Percentiles rank a stretch among this genome's conserved stretches.
These are phyloP conservation scores for Perkinsus olseni DNA, from an alignment of 169 alveolate genomes.

Conservation along the genomic window DNA sequence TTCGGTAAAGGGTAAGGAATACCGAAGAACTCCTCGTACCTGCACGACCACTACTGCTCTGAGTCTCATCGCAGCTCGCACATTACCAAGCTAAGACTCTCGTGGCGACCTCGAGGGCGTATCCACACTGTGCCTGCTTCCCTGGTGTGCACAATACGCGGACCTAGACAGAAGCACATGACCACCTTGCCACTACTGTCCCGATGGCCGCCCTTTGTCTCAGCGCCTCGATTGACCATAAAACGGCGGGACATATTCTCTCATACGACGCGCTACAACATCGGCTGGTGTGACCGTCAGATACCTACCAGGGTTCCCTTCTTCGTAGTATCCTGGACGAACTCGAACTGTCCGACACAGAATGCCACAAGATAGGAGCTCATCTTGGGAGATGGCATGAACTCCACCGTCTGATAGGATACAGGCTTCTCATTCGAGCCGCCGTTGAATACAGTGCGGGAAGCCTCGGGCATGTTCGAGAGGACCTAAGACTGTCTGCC, in stretches of 20 bases:
- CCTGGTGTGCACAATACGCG: slow-evolving; percentile 23
- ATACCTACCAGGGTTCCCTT: slow-evolving; percentile 19
- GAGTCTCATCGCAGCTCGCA: slow-evolving; percentile 3
- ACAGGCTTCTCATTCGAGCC: slow-evolving; percentile 1
- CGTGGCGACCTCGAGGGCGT: slow-evolving; percentile 22
- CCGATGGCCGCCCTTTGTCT: no score
- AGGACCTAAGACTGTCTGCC: not conserved
- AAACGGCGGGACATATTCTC: no score
- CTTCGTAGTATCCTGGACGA: slow-evolving; percentile 15
- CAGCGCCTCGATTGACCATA: no score
- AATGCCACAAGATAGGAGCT: slow-evolving; percentile 24
- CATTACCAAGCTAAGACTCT: slow-evolving; percentile 23
- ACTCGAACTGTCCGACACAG: slow-evolving; percentile 28
- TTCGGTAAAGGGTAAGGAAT: slow-evolving; percentile 56
- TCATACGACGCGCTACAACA: no score
- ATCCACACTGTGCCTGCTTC: slow-evolving; percentile 11
- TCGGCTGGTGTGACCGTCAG: slow-evolving; percentile 24
- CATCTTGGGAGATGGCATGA: slow-evolving; percentile 10
- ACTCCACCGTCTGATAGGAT: slow-evolving; percentile 5
- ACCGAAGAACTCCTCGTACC: slow-evolving; percentile 54
- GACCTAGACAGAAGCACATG: slow-evolving; percentile 4
- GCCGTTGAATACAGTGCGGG: not conserved
- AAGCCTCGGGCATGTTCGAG: slow-evolving; percentile 11
- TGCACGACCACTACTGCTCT: not conserved
- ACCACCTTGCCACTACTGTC: no score